Conservation (phyloP, 1,284 basidiomycete genomes). For the Schizophyllum commune region DNA sequence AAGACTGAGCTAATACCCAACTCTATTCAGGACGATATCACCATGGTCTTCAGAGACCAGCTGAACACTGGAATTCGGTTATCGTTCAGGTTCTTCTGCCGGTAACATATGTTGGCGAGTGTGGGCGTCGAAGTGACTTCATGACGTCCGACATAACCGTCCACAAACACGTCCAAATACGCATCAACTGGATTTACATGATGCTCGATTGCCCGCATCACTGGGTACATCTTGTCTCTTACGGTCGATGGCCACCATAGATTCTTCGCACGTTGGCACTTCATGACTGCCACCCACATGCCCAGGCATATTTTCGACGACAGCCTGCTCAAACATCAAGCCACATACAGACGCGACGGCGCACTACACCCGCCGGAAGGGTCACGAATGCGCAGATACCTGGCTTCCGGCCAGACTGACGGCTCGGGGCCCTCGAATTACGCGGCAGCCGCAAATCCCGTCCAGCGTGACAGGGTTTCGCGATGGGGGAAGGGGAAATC, state of each 20-base stretch:
- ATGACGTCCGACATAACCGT: too few relatives aligned
- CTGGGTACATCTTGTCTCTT: neutral
- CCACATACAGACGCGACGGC: neutral
- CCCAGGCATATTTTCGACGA: neutral
- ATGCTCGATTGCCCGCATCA: neutral
- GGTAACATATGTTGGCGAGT: too few relatives aligned
- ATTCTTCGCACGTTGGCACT: neutral
- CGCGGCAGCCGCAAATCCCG: neutral
- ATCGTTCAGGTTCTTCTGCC: too few relatives aligned
- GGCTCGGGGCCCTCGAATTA: neutral
- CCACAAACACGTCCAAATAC: too few relatives aligned
- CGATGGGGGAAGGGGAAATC: neutral
- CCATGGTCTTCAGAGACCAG: too few relatives aligned
- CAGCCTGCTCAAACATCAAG: neutral
- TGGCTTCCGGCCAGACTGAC: neutral
- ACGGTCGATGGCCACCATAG: neutral
- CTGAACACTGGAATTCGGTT: too few relatives aligned
- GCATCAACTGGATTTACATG: too few relatives aligned
- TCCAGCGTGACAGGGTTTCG: neutral
- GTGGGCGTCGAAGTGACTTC: too few relatives aligned
- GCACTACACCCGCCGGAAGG: neutral
- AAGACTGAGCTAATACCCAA: neutral
- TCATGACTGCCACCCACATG: neutral
- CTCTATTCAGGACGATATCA: too few relatives aligned
- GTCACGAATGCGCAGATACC: neutral